Evolutionary conservation across 2,329 filamentous ascomycete genomes (phyloP).

Genomic region (Claviceps purpurea): DNA sequence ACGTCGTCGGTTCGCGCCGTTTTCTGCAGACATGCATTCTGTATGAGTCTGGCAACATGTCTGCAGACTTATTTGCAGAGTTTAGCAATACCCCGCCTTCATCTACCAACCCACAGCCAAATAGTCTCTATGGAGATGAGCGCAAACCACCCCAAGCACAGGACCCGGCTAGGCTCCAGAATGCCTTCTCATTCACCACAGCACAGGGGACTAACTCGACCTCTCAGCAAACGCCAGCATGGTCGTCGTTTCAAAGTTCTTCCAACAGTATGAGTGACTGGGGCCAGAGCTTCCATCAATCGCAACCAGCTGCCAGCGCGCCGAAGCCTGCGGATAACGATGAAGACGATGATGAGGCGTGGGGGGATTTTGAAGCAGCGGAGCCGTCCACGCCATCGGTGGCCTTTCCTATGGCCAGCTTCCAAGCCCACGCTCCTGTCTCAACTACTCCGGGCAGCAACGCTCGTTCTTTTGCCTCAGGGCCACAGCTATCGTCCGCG

Average conservation of each 20-base stretch:
- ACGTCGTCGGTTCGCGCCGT: not conserved
- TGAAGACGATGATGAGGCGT: constrained; percentile 43
- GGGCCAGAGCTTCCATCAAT: constrained; percentile 1
- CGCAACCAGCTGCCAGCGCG: not conserved
- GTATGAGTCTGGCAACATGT: constrained; percentile 30
- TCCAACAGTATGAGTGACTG: constrained; percentile 10
- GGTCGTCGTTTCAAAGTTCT: constrained; percentile 18
- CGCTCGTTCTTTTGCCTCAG: not conserved
- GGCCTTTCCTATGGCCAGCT: not conserved
- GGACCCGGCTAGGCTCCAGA: constrained; percentile 7
- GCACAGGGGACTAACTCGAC: constrained; percentile 8
- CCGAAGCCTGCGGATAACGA: constrained; percentile 28
- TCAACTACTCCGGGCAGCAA: not conserved
- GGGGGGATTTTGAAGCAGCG: constrained; percentile 55
- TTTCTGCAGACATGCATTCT: not conserved
- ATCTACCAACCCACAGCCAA: constrained; percentile 10
- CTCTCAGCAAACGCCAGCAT: constrained; percentile 15
- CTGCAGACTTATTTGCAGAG: constrained; percentile 51
- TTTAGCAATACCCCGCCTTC: constrained; percentile 38
- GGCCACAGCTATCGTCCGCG: not conserved
- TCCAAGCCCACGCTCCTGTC: not conserved
- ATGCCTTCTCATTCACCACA: constrained; percentile 14
- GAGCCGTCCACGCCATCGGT: constrained; percentile 12
- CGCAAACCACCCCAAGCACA: constrained; percentile 7
- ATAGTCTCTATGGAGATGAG: constrained; percentile 3